phyloP scores from a whole-genome alignment of 1,284 basidiomycete species.

The Ustilago cynodontis region DNA sequence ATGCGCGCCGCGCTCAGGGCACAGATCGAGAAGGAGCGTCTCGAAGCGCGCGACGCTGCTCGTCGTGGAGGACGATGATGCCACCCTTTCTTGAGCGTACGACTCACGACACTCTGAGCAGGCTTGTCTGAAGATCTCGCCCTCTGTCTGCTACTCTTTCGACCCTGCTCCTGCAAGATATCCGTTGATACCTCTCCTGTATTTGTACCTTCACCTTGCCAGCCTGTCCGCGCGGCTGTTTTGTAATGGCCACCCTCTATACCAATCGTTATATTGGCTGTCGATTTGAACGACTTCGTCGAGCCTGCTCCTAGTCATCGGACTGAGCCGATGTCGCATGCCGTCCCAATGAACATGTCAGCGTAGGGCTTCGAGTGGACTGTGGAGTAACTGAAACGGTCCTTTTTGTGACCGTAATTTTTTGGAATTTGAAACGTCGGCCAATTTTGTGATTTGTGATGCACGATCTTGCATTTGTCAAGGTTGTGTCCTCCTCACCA shows the following conservation, averaged over 20 bases:
- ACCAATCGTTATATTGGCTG: too few relatives aligned
- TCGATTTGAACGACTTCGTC: too few relatives aligned
- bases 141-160: not conserved
- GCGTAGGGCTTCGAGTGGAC: not conserved
- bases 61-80: slow-evolving; percentile 31
- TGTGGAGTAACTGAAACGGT: slow-evolving; percentile 6
- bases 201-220: slow-evolving; percentile 23
- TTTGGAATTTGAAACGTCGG: slow-evolving; percentile 6
- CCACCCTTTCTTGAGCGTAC: not conserved
- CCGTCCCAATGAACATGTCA: too few relatives aligned
- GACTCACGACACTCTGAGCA: not conserved
- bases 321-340: too few relatives aligned
- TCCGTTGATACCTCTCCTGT: slow-evolving; percentile 33
- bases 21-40: slow-evolving; percentile 46
- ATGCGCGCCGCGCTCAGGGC: slow-evolving; percentile 45
- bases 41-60: slow-evolving; percentile 42
- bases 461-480: slow-evolving; percentile 3
- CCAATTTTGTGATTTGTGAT: slow-evolving; percentile 6
- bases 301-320: too few relatives aligned
- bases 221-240: not conserved
- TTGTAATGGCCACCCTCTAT: not conserved
- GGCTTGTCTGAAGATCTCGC: not conserved
- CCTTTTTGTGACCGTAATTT: slow-evolving; percentile 11
- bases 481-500: slow-evolving; percentile 8
- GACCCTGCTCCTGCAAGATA: not conserved